Evolutionary conservation across 1,139 yeast genomes (phyloP), one percentile per base, ranked within the genome.

Genomic region (Saccharomycopsis hybrid): DNA sequence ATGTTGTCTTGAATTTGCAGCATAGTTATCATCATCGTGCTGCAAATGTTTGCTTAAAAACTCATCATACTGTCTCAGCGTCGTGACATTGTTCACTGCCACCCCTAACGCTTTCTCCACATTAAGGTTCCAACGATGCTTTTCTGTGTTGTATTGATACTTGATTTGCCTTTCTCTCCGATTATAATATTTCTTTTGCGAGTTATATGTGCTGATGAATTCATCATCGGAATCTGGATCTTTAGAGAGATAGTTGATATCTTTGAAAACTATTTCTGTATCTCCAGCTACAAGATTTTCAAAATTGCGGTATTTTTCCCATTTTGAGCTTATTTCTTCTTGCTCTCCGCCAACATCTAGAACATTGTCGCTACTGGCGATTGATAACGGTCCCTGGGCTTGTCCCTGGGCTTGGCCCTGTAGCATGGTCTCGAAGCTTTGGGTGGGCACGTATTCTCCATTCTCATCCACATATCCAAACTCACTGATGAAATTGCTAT

Each of bases 211-310:
- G 5, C 37, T 29, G 37, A 49, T 44, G 36, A 49, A 52, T 41
- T 52, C 54, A 2, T 43, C 41, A 27, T 52, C 54, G 4, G 54
- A 52, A 29, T 52, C 54, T 25, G 49, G 32, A 25, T 52, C 54
- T 8, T 13, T 30, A 11, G 25, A 11, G 4, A n/a, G 5, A 18
- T 38, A 38, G 13, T 39, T 43, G 3, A 40, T 18, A 25, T 50
- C 53, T 18, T 30, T 27, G 30, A 43, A 46, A 1, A 32, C 5
- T 8, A 32, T 30, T 9, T 39, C 31, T 9, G 4, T n/a, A 18
- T 28, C 5, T 5, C 25, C 25, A 11, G 35, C 25, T 29, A 18
- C n/a, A 27, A 39, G 11, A 4, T 8, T 5, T 29, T 45, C 38
- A 11, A 29, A 9, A 7, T 36, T 27, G 18, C 7, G 7, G 27